Evolutionary conservation across 1,139 yeast genomes (phyloP), one percentile per base, ranked within the genome.

Genomic region (Geotrichum citri-aurantii): DNA sequence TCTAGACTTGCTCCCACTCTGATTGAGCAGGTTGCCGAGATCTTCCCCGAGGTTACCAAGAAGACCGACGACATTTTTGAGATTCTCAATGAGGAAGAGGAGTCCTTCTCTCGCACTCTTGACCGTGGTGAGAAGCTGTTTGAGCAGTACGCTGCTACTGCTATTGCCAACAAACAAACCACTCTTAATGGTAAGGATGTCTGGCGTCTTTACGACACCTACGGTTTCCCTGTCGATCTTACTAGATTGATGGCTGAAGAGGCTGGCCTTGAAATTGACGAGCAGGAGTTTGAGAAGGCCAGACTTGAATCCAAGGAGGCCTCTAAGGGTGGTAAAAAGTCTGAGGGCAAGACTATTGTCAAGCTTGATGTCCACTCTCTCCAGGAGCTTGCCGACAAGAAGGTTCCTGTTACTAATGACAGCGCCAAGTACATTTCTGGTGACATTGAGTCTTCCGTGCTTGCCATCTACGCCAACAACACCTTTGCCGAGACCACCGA

Each of bases 201-300:
- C 48, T 93, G 99, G 99, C 84, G 99, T 76, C 80, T 93, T 69
- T 95, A 95, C 68, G 99, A 93, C 69, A 95, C 99, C n/a, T 93
- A 92, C 71, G 99, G 99, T 59, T 93, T 93, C 88, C 99, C 99
- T 49, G 97, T 91, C 58, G 99, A 93, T 76, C 83, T 93, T 73
- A 95, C 99, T 48, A 84, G 96, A 72, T 82, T 93, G 71, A 95
- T 93, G 99, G 99, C 99, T 51, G 98, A 92, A 75, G 99, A 93
- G 77, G 90, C 95, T 59, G 96, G 95, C n/a, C 81, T 93, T 67
- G 86, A 85, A 68, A 92, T 93, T 65, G 97, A 93, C 72, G 96
- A 90, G 71, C 84, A 78, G 57, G 98, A 90, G 52, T 93, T 93
- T 70, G 97, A 92, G 75, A 81, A 81, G 68, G 98, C 99, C 51